Evolutionary conservation across 2,329 filamentous ascomycete species (phyloP).

Genomic region (Aspergillus sp.): DNA sequence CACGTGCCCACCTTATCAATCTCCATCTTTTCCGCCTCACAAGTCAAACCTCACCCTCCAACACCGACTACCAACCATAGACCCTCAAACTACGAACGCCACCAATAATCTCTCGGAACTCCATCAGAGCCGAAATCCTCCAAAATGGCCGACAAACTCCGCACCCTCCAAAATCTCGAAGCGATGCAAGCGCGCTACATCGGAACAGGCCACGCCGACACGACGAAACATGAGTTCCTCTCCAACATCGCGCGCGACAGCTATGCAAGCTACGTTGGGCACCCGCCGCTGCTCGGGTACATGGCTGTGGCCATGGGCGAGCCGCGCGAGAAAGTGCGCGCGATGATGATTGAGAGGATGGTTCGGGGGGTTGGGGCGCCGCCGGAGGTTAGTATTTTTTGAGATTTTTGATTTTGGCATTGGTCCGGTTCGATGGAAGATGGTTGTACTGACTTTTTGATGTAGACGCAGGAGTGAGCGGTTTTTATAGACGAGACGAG

Average conservation of each 20-base stretch:
- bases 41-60: too few relatives aligned
- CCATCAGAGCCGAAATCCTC: background rate
- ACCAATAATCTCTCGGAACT: background rate
- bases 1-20: too few relatives aligned
- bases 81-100: background rate
- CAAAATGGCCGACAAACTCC: conserved; percentile 88
- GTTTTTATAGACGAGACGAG: background rate
- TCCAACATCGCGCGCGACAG: conserved; percentile 95
- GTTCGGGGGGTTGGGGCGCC: conserved; percentile 68
- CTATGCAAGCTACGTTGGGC: conserved; percentile 84
- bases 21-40: too few relatives aligned
- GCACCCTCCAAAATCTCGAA: conserved; percentile 96
- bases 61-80: background rate
- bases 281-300: conserved; percentile 85
- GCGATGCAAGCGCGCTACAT: conserved; percentile 94
- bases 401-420: background rate
- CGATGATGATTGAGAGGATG: conserved; percentile 77
- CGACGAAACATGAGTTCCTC: conserved; percentile 95
- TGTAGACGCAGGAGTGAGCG: conserved; percentile 19
- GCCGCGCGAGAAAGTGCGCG: conserved; percentile 76
- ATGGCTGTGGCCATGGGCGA: conserved; percentile 90
- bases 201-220: conserved; percentile 94
- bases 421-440: background rate
- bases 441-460: background rate
- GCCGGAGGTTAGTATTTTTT: conserved; percentile 56